Percentiles rank a stretch among this genome's conserved stretches.
Conservation (phyloP, 345 rosid genomes). For the Salix brachista region DNA sequence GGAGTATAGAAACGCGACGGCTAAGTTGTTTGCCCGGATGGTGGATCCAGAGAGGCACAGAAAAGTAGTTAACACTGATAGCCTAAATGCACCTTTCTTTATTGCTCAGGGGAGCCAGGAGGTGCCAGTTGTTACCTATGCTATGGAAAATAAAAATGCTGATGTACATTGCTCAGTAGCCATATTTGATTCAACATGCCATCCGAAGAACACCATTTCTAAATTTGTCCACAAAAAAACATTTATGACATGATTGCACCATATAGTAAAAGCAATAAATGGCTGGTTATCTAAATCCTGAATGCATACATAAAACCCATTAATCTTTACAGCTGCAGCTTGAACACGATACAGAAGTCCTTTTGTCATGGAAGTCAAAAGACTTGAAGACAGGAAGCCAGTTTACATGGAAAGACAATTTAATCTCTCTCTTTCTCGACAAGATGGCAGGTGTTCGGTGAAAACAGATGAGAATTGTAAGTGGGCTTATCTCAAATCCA, state of each 20-base stretch:
- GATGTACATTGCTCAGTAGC: background rate
- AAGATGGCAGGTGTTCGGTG: background rate
- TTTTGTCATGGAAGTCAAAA: background rate
- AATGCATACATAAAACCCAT: background rate
- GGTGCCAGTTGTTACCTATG: too few species aligned
- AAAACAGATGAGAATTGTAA: background rate
- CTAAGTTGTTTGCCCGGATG: slow-evolving; percentile 56
- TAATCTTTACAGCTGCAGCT: background rate
- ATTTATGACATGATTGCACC: background rate
- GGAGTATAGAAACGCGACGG: slow-evolving; percentile 74
- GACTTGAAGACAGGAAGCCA: background rate
- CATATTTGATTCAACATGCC: background rate
- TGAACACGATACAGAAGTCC: background rate
- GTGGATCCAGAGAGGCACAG: too few species aligned
- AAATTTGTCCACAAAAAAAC: background rate
- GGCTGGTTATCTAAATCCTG: background rate
- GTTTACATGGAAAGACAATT: background rate
- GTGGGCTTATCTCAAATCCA: background rate
- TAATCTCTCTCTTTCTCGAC: background rate
- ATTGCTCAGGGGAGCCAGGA: too few species aligned
- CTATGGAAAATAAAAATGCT: too few species aligned
- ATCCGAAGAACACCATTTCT: slow-evolving; percentile 1
- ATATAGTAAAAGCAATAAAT: background rate
- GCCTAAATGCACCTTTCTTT: too few species aligned
- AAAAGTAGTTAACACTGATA: too few species aligned